These are phyloP conservation scores for Botryotinia calthae DNA, from an alignment of 2,329 filamentous ascomycete species.

Conservation along the genomic window DNA sequence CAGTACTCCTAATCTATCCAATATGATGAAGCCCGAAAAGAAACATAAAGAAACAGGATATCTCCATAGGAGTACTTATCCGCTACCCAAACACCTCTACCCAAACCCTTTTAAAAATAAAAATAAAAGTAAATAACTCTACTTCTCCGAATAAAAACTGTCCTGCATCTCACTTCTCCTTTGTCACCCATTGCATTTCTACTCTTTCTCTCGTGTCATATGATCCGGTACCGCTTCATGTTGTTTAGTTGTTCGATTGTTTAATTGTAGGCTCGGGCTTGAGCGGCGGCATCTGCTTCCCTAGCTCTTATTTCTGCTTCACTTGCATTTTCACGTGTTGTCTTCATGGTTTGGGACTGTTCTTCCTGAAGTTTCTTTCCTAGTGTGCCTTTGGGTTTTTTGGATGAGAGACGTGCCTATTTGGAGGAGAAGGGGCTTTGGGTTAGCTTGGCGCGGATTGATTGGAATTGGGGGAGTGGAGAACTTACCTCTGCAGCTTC, in stretches of 20 bases:
- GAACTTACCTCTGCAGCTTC: constrained; percentile 65
- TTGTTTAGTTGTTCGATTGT: not conserved
- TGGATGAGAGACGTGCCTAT: not conserved
- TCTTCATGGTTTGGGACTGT: constrained; percentile 67
- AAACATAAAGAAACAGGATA: not conserved
- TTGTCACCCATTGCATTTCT: not conserved
- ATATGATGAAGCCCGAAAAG: not conserved
- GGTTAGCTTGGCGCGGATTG: not conserved
- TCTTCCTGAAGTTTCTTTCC: constrained; percentile 69
- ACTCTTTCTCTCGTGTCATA: not conserved
- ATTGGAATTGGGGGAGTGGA: not conserved
- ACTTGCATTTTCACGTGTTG: constrained; percentile 67
- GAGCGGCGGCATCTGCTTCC: constrained; percentile 62
- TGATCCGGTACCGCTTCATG: not conserved
- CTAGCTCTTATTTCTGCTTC: constrained; percentile 57
- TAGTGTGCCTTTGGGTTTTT: constrained; percentile 46
- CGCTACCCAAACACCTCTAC: not conserved
- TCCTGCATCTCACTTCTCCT: not conserved
- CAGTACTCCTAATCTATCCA: not conserved
- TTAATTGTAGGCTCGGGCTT: constrained; percentile 58
- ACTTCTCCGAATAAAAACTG: not conserved
- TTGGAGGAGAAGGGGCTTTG: not conserved
- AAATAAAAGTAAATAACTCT: not conserved
- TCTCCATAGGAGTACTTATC: not conserved
- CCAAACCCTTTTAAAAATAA: not conserved